Evolutionary conservation across 257 asterid species (phyloP), one percentile per base, ranked within the genome.

Genomic region (Verbascum thapsus): DNA sequence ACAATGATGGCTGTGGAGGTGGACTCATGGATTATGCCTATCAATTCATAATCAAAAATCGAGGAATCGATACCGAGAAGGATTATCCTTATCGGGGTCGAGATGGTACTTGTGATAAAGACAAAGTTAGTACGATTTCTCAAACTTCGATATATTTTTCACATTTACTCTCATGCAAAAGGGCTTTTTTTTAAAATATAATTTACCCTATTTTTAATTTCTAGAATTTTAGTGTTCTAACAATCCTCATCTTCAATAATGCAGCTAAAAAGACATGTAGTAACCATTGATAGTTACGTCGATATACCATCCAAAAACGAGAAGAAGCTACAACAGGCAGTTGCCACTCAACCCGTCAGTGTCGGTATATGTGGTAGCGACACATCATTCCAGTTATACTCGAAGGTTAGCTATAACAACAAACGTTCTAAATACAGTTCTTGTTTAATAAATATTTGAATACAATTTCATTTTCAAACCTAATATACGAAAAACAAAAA

Each of bases 321-420:
- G 87, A 76, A 78, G 61, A 79, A 74, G 82, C 85, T 94, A 9
- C 80, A 73, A 18, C 73, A 79, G 51, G 96, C 97, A 0, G 99
- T 90, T 2, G 96, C 85, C 5, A 68, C 76, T 66, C 99, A 94
- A 70, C 99, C 99, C 23, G 78, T 94, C 48, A 90, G 99, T 53
- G 99, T 94, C 18, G 99, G 99, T 43, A 85, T 94, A 63, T 82
- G 95, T 45, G 99, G 99, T 35, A 87, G 97, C 43, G 96, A 75
- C 26, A 49, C 80, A 32, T 67, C 78, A 0, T 94, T 94, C 75
- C 99, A 94, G 73, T 69, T 86, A 42, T 94, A 94, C 74, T 87
- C 99, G 0, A 35, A 63, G 88, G 99, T 94, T 85, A 77, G 7
- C 61, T 18, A 10, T n/a, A n/a, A n/a, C n/a, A n/a, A 5, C n/a